phyloP scores from a whole-genome alignment of 2,329 filamentous ascomycete species.

The Fusarium tjaetaba region DNA sequence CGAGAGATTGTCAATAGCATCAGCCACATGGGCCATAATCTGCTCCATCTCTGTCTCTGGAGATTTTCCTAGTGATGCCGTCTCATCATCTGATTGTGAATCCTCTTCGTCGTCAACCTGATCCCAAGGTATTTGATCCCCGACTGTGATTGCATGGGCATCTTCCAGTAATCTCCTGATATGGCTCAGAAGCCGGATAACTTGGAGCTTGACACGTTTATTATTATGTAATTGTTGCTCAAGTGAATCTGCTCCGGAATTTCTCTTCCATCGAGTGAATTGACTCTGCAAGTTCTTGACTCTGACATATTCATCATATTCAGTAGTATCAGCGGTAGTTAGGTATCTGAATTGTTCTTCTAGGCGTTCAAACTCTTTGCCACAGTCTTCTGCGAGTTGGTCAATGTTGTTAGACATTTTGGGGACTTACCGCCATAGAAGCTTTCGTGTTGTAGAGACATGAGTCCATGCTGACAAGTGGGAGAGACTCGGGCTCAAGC shows the following conservation, averaged over 20 bases:
- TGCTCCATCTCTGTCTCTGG: not conserved
- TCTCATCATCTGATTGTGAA: not conserved
- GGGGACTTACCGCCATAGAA: not conserved
- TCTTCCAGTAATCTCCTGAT: not conserved
- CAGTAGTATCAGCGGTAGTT: fast-evolving
- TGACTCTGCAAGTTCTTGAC: not conserved
- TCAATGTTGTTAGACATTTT: not conserved
- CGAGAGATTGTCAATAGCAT: not conserved
- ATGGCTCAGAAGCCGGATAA: not conserved
- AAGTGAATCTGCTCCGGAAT: not conserved
- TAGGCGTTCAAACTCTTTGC: not conserved
- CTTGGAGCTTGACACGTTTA: not conserved
- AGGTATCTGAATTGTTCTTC: not conserved
- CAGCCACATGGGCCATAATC: not conserved
- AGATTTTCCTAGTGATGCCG: fast-evolving
- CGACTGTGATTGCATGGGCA: not conserved
- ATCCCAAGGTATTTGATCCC: not conserved
- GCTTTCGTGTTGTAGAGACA: not conserved
- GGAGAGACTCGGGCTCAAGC: too few species aligned
- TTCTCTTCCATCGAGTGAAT: not conserved
- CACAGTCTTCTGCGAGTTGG: not conserved
- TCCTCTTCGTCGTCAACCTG: not conserved
- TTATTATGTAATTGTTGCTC: fast-evolving
- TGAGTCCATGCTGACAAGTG: not conserved
- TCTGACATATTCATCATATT: fast-evolving